These are phyloP conservation scores for Ceratobasidium sp. DNA, from an alignment of 1,284 basidiomycete genomes.

Conservation along the genomic window DNA sequence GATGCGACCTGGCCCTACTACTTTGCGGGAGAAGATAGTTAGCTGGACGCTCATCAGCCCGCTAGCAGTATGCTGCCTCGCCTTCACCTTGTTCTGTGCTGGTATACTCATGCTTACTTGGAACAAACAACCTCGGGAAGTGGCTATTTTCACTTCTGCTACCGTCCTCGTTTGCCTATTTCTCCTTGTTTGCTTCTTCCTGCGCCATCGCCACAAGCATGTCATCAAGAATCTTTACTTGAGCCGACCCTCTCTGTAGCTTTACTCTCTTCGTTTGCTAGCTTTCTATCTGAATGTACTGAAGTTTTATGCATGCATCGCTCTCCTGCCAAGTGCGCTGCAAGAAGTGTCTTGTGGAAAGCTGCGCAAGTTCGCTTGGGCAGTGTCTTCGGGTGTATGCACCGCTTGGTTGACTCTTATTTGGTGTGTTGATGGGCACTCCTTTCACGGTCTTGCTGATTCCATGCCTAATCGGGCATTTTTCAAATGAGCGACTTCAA, in stretches of 20 bases:
- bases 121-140: slow-evolving; percentile 28
- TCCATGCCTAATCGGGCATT: too few species aligned
- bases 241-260: slow-evolving; percentile 7
- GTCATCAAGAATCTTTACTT: slow-evolving; percentile 32
- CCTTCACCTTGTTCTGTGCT: slow-evolving; percentile 23
- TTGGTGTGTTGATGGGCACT: slow-evolving; percentile 32
- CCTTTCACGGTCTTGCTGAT: slow-evolving; percentile 4
- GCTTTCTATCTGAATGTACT: not conserved
- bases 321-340: not conserved
- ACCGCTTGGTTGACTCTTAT: slow-evolving; percentile 23
- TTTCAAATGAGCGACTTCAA: not conserved
- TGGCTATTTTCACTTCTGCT: slow-evolving; percentile 37
- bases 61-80: slow-evolving; percentile 1
- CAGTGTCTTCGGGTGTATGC: slow-evolving; percentile 16
- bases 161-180: slow-evolving; percentile 28
- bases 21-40: not conserved
- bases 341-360: not conserved
- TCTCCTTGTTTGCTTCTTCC: slow-evolving; percentile 21
- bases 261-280: not conserved
- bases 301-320: slow-evolving; percentile 6
- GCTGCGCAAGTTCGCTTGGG: not conserved
- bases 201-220: slow-evolving; percentile 36
- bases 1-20: slow-evolving; percentile 6
- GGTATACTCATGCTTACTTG: slow-evolving; percentile 36
- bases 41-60: slow-evolving; percentile 20